Evolutionary conservation across 257 asterid species (phyloP), one percentile per base, ranked within the genome.

Genomic region (Primulina huaijiensis): DNA sequence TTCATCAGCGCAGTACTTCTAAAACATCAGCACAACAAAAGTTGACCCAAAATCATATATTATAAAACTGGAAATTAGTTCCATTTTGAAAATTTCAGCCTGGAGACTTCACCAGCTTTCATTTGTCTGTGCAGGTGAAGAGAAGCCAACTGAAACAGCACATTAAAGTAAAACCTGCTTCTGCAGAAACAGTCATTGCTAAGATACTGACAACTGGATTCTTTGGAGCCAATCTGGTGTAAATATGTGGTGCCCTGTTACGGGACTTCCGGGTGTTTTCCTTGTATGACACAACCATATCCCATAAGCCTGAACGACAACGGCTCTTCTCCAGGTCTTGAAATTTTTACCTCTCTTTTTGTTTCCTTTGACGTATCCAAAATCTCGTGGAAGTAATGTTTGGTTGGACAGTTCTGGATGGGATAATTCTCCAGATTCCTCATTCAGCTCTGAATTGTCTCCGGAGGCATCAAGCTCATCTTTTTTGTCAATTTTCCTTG

Each of bases 351-450:
- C 79, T 74, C 90, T 76, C 64, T 84, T 92, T 50, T 88, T 84
- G 76, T 75, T 86, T 9, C 91, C 86, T 65, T 62, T 81, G 37
- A 5, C 89, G 74, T 38, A 85, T 88, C 96, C 95, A 84, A 33
- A 84, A 72, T 70, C 89, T 88, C 90, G 87, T 82, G 12, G 90
- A 87, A 72, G 61, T 79, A 92, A 90, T 8, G 84, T 60, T 40
- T 78, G 93, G 72, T 69, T 85, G 20, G 74, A 64, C 61, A 71
- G 84, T 7, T 58, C 89, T 35, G 94, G 89, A 1, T 82, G 83
- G 1, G 91, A 73, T 40, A 70, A 27, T 34, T 81, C 86, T 75
- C 23, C 70, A 52, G 82, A 65, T 62, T 81, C 80, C 25, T 81
- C 70, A 78, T 65, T 78, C 76, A 72, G 50, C 62, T 75, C 78